These are phyloP conservation scores for Massariosphaeria phaeospora DNA, from an alignment of 495 filamentous ascomycete species.

Conservation along the genomic window DNA sequence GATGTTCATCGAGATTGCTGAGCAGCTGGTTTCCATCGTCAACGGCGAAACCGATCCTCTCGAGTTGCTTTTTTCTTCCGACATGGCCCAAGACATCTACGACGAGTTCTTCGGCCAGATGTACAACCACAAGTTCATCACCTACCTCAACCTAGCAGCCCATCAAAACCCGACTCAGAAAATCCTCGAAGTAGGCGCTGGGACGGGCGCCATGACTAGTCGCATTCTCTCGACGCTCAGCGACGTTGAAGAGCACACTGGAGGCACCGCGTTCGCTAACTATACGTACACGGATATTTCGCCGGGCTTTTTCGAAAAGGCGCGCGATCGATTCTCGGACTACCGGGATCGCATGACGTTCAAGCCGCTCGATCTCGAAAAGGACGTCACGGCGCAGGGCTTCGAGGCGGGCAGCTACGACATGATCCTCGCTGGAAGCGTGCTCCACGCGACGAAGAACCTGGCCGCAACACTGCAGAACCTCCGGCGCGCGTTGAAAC, in stretches of 20 bases:
- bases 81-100: background rate
- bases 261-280: background rate
- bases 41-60: background rate
- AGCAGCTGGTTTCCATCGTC: background rate
- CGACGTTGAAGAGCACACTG: background rate
- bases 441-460: background rate
- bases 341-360: background rate
- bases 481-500: background rate
- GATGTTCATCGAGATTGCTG: background rate
- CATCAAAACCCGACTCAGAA: background rate
- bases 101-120: background rate
- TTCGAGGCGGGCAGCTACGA: background rate
- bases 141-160: background rate
- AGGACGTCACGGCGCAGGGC: background rate
- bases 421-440: background rate
- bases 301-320: background rate
- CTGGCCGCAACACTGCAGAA: background rate
- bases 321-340: background rate
- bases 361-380: background rate
- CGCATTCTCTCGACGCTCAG: background rate
- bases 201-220: background rate
- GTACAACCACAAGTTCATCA: background rate
- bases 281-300: background rate
- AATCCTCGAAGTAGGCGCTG: background rate
- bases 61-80: background rate